Percentiles rank a stretch among this genome's conserved stretches.
phyloP scores from a whole-genome alignment of 768 basidiomycete genomes.

The Agrocybe chaxingu region DNA sequence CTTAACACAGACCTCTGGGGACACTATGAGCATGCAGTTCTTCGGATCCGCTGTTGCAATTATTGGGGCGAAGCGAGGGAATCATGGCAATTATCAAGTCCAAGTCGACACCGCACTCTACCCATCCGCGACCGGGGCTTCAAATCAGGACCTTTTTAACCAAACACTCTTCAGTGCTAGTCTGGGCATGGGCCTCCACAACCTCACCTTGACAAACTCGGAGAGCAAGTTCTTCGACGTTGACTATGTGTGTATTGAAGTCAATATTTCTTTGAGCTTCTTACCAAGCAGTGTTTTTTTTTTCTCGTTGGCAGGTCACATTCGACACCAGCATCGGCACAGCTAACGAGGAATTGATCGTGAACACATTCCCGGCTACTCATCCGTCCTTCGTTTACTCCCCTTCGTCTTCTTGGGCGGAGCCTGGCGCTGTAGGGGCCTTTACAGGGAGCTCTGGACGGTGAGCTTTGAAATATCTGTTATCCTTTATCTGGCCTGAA shows the following conservation, averaged over 20 bases:
- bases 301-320: slow-evolving; percentile 7
- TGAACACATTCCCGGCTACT: slow-evolving; percentile 25
- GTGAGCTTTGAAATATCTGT: slow-evolving; percentile 20
- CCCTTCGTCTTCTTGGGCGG: slow-evolving; percentile 29
- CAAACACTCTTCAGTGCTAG: slow-evolving; percentile 10
- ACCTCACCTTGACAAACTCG: slow-evolving; percentile 11
- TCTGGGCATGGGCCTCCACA: slow-evolving; percentile 10
- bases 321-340: slow-evolving; percentile 14
- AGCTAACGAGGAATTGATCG: slow-evolving; percentile 16
- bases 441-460: slow-evolving; percentile 43
- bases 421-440: slow-evolving; percentile 26
- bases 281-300: no score
- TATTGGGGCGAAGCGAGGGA: slow-evolving; percentile 15
- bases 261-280: not conserved
- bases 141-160: slow-evolving; percentile 8
- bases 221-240: slow-evolving; percentile 14
- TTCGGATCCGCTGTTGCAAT: slow-evolving; percentile 27
- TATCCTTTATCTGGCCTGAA: not conserved
- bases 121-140: slow-evolving; percentile 1
- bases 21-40: slow-evolving; percentile 26
- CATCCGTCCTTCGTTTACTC: slow-evolving; percentile 37
- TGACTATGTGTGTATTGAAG: slow-evolving; percentile 13
- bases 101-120: slow-evolving; percentile 9
- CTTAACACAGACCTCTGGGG: slow-evolving; percentile 22
- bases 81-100: slow-evolving; percentile 16